Percentiles rank a stretch among this genome's conserved stretches.
These are phyloP conservation scores for Neophaeococcomyces mojaviensis DNA, from an alignment of 2,329 filamentous ascomycete species.

Conservation along the genomic window DNA sequence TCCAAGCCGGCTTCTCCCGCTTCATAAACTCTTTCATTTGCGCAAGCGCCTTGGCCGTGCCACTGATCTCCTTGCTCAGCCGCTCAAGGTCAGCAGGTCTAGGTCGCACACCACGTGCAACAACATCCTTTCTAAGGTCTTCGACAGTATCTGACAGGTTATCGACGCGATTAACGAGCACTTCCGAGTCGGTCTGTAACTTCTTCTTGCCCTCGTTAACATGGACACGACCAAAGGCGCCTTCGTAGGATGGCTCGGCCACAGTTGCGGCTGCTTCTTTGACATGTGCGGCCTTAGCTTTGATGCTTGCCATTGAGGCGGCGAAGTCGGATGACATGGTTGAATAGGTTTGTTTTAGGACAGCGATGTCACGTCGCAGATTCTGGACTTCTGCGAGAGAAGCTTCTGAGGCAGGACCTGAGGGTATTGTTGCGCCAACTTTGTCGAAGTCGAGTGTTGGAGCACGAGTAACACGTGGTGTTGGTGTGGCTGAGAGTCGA, in stretches of 20 bases:
- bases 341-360: slow-evolving; percentile 87
- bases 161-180: slow-evolving; percentile 83
- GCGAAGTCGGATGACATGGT: slow-evolving; percentile 84
- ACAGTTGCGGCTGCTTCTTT: slow-evolving; percentile 68
- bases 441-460: slow-evolving; percentile 28
- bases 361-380: slow-evolving; percentile 78
- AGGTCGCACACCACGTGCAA: slow-evolving; percentile 82
- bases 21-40: slow-evolving; percentile 89
- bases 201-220: slow-evolving; percentile 81
- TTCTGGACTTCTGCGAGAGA: slow-evolving; percentile 73
- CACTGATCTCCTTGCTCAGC: slow-evolving; percentile 79
- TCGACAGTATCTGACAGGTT: slow-evolving; percentile 96
- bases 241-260: slow-evolving; percentile 62
- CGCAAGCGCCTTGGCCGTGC: slow-evolving; percentile 77
- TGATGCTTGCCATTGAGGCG: slow-evolving; percentile 75
- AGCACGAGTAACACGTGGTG: slow-evolving; percentile 26
- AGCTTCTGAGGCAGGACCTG: slow-evolving; percentile 25
- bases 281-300: slow-evolving; percentile 71
- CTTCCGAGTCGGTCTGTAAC: slow-evolving; percentile 79
- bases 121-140: slow-evolving; percentile 94
- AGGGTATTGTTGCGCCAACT: slow-evolving; percentile 23
- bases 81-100: slow-evolving; percentile 81
- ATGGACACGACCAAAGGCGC: slow-evolving; percentile 74
- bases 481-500: slow-evolving; percentile 48
- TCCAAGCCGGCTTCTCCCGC: slow-evolving; percentile 92